Conservation (phyloP, 2,329 filamentous ascomycete genomes). For the Orbilia blumenaviensis region DNA sequence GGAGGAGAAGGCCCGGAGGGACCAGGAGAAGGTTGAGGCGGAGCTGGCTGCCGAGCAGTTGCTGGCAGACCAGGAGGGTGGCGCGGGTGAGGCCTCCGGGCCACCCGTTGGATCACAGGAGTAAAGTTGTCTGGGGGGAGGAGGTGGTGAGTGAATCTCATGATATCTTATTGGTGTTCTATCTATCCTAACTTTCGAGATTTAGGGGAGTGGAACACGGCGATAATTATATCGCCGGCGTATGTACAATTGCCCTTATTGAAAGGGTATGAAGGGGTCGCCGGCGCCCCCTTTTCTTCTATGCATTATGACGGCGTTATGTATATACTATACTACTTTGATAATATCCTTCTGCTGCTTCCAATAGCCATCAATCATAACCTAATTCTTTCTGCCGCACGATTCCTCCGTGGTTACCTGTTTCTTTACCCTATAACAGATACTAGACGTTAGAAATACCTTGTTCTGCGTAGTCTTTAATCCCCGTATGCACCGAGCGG, state of each 20-base stretch:
- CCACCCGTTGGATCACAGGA: not conserved
- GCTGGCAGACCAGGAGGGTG: too few species aligned
- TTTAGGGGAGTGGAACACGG: conserved; percentile 15
- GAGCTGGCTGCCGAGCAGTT: too few species aligned
- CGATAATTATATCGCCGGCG: not conserved
- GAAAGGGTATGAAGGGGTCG: not conserved
- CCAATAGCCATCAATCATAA: conserved; percentile 2
- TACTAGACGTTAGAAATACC: conserved; percentile 55
- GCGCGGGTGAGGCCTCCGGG: not conserved
- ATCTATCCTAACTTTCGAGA: not conserved
- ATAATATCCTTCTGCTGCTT: not conserved
- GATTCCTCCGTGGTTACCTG: conserved; percentile 74
- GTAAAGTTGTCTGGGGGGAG: not conserved
- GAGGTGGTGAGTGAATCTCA: not conserved
- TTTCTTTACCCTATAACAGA: conserved; percentile 68
- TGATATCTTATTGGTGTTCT: not conserved
- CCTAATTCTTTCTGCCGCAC: conserved; percentile 80
- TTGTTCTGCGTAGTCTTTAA: conserved; percentile 22
- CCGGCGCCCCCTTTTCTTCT: not conserved
- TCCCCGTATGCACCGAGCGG: not conserved
- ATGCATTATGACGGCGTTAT: not conserved
- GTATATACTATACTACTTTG: not conserved
- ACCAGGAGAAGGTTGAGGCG: not conserved
- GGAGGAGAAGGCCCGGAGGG: not conserved
- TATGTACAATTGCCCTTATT: conserved; percentile 8